A percentile compares a stretch with the other conserved stretches of the same genome.
These are phyloP conservation scores for Naganishia sp. DNA, from an alignment of 1,284 basidiomycete species.

Conservation along the genomic window DNA sequence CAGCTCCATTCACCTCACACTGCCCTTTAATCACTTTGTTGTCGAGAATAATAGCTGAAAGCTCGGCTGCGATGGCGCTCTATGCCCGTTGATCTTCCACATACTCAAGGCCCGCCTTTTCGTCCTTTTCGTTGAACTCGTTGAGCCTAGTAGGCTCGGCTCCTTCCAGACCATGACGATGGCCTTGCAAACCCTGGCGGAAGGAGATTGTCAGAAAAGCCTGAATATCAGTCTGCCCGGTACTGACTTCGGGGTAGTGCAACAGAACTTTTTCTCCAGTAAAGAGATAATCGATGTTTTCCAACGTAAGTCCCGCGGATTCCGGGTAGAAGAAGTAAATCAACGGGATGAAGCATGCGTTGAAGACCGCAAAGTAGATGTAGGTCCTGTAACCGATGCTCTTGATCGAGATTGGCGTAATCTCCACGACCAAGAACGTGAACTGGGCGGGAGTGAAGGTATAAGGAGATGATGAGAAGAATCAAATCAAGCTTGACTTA, in stretches of 20 bases:
- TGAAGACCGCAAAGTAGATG: slow-evolving; percentile 44
- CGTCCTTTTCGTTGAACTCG: not conserved
- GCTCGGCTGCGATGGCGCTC: not conserved
- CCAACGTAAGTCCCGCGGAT: slow-evolving; percentile 42
- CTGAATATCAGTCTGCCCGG: not conserved
- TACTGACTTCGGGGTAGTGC: slow-evolving; percentile 4
- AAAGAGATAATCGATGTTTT: slow-evolving; percentile 37
- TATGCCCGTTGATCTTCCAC: not conserved
- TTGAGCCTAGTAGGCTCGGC: not conserved
- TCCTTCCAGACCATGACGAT: slow-evolving; percentile 15
- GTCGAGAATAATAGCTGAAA: not conserved
- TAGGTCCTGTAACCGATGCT: slow-evolving; percentile 47
- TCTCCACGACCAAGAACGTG: slow-evolving; percentile 44
- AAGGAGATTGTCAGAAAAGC: not conserved
- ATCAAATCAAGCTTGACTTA: slow-evolving; percentile 34
- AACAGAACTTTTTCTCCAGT: slow-evolving; percentile 27
- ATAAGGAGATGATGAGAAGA: slow-evolving; percentile 30
- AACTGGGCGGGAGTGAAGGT: slow-evolving; percentile 8
- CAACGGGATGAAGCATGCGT: slow-evolving; percentile 43
- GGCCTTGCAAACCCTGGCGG: not conserved
- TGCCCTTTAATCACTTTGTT: not conserved
- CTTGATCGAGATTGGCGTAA: slow-evolving; percentile 46
- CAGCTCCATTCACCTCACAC: not conserved
- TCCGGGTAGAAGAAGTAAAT: slow-evolving; percentile 48
- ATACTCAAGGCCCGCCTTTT: slow-evolving; percentile 10